Conservation (phyloP, 768 basidiomycete species). For the Coprinellus micaceus region DNA sequence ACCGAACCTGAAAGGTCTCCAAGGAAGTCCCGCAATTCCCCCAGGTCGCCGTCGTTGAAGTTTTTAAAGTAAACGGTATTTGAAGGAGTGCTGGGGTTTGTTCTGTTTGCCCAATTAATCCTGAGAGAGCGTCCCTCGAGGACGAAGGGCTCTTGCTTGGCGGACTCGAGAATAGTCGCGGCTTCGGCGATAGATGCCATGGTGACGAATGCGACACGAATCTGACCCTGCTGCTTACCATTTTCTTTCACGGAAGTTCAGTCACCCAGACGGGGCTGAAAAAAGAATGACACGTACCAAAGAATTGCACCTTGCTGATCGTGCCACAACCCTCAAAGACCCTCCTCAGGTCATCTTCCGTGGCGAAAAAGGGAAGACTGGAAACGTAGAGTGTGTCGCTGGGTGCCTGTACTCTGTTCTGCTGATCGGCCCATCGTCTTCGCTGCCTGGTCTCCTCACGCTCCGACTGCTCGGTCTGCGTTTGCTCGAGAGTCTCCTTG, state of each 20-base stretch:
- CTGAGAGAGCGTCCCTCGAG: constrained; percentile 1
- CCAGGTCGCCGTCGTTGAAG: constrained; percentile 4
- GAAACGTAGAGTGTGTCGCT: constrained; percentile 1
- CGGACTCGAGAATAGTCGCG: constrained; percentile 5
- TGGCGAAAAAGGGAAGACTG: constrained; percentile 8
- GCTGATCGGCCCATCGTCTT: background rate
- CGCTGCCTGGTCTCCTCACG: background rate
- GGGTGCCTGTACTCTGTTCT: background rate
- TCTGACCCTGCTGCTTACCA: background rate
- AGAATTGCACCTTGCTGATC: background rate
- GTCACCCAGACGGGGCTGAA: background rate
- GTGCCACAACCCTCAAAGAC: constrained; percentile 3
- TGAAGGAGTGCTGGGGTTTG: background rate
- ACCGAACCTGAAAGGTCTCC: background rate
- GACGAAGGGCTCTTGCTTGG: constrained; percentile 7
- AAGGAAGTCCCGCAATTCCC: background rate
- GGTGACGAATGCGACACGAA: background rate
- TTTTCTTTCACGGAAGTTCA: too few relatives aligned
- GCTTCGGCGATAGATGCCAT: background rate
- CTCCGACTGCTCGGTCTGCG: background rate
- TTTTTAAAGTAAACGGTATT: background rate
- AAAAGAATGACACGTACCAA: background rate
- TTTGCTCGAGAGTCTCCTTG: background rate
- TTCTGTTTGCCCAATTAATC: background rate
- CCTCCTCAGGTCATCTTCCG: constrained; percentile 1